These are phyloP conservation scores for Mycogone perniciosa DNA, from an alignment of 2,329 filamentous ascomycete genomes.

Conservation along the genomic window DNA sequence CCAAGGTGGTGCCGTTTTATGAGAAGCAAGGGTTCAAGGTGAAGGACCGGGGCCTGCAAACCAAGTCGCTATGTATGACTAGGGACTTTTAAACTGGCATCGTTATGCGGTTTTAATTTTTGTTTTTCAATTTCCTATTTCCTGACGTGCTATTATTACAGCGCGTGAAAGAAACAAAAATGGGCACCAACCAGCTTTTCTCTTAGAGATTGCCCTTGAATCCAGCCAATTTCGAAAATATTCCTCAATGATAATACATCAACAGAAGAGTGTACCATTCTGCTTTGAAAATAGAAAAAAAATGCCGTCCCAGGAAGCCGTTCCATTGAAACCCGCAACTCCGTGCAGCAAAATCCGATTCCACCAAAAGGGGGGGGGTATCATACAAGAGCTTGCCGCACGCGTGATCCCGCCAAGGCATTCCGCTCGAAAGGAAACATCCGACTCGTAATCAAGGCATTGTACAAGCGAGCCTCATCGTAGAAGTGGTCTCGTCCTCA, in stretches of 20 bases:
- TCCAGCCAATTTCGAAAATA: too few relatives aligned
- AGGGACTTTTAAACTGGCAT: constrained; percentile 22
- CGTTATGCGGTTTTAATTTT: neutral
- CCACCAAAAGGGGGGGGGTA: neutral
- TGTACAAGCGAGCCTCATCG: neutral
- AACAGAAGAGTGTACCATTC: too few relatives aligned
- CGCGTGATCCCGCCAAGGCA: neutral
- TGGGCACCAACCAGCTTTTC: too few relatives aligned
- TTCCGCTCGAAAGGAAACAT: neutral
- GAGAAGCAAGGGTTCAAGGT: constrained; percentile 40
- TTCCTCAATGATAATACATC: too few relatives aligned
- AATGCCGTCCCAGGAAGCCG: neutral
- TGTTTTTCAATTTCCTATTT: neutral
- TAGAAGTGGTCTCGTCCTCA: neutral
- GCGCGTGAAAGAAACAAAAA: neutral
- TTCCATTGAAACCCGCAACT: neutral
- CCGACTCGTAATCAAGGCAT: neutral
- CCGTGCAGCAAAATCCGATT: neutral
- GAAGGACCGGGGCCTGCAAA: constrained; percentile 28
- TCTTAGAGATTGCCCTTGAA: too few relatives aligned
- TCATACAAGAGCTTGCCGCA: constrained; percentile 4
- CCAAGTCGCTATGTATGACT: constrained; percentile 37
- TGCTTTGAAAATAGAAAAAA: neutral
- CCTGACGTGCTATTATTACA: neutral
- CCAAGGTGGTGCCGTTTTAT: constrained; percentile 43